Evolutionary conservation across 495 filamentous ascomycete species (phyloP).

Genomic region (Cryomyces antarcticus): DNA sequence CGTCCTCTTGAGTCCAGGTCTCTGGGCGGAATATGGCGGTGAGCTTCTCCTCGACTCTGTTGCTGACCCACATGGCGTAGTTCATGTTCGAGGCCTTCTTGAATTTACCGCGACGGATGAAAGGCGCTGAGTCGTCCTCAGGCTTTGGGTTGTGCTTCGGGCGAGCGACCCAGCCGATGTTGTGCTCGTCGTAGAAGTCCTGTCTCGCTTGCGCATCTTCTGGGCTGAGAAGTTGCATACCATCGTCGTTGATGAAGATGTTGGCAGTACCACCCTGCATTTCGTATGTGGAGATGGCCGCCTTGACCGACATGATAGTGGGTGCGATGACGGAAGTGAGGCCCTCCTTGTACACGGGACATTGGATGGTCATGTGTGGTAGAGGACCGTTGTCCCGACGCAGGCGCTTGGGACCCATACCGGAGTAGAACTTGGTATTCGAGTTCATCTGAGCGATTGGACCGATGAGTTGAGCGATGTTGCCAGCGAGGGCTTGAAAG

Average conservation of each 20-base stretch:
- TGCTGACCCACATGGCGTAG: conserved; percentile 37
- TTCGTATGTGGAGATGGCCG: conserved; percentile 47
- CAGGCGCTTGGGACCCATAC: conserved; percentile 28
- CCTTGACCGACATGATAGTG: conserved; percentile 39
- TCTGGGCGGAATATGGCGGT: conserved; percentile 9
- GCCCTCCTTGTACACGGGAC: conserved; percentile 60
- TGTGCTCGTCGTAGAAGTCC: conserved; percentile 31
- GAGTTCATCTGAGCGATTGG: conserved; percentile 32
- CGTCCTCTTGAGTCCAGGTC: conserved; percentile 14
- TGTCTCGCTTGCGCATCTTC: conserved; percentile 34
- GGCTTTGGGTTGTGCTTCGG: conserved; percentile 34
- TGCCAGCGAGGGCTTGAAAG: conserved; percentile 35
- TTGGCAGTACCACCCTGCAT: conserved; percentile 31
- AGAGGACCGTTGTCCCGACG: conserved; percentile 21
- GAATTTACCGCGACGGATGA: conserved; percentile 44
- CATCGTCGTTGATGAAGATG: conserved; percentile 30
- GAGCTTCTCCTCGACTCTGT: conserved; percentile 39
- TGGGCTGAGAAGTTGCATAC: conserved; percentile 23
- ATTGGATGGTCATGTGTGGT: conserved; percentile 56
- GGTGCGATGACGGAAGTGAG: conserved; percentile 39
- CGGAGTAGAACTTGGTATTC: conserved; percentile 44
- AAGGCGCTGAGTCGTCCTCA: conserved; percentile 17
- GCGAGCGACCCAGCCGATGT: conserved; percentile 20
- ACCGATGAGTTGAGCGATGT: conserved; percentile 36
- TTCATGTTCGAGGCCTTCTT: conserved; percentile 65